Conservation (phyloP, 2,329 filamentous ascomycete genomes). For the Ceratocystis eucalypticola region DNA sequence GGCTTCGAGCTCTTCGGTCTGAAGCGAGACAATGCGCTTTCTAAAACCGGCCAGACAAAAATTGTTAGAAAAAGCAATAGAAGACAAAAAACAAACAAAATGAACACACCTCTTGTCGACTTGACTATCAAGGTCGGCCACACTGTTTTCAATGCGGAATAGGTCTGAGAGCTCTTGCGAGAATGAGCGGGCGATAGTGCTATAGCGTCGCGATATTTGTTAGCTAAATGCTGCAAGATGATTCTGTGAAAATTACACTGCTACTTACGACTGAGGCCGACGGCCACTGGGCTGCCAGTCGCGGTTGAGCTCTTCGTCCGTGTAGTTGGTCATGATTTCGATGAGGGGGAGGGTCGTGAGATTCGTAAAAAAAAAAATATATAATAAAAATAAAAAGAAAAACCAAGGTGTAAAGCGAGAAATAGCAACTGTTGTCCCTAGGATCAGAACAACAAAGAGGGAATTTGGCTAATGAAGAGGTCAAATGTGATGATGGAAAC, state of each 20-base stretch:
- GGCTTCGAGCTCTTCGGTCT: constrained; percentile 67
- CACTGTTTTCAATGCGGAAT: constrained; percentile 71
- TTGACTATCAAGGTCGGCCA: constrained; percentile 59
- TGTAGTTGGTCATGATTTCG: constrained; percentile 29
- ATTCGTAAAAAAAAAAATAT: background rate
- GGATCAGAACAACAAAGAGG: background rate
- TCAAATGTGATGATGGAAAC: background rate
- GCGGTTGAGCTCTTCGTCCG: constrained; percentile 55
- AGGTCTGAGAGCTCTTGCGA: constrained; percentile 75
- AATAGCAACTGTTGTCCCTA: background rate
- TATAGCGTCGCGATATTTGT: constrained; percentile 27
- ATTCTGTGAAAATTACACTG: background rate
- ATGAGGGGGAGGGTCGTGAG: constrained; percentile 7
- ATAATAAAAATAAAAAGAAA: background rate
- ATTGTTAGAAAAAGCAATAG: constrained; percentile 9
- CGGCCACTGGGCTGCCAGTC: constrained; percentile 68
- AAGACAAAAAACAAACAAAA: constrained; percentile 9
- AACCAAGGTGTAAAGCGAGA: background rate
- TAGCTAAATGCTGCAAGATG: background rate
- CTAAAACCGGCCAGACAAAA: constrained; percentile 33
- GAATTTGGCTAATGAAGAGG: constrained; percentile 2
- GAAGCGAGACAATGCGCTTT: constrained; percentile 62
- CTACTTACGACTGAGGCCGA: constrained; percentile 70
- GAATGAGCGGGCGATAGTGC: constrained; percentile 78
- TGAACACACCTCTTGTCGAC: constrained; percentile 65